These are phyloP conservation scores for Lodderomyces elongisporus DNA, from an alignment of 1,139 yeast genomes.

Conservation along the genomic window DNA sequence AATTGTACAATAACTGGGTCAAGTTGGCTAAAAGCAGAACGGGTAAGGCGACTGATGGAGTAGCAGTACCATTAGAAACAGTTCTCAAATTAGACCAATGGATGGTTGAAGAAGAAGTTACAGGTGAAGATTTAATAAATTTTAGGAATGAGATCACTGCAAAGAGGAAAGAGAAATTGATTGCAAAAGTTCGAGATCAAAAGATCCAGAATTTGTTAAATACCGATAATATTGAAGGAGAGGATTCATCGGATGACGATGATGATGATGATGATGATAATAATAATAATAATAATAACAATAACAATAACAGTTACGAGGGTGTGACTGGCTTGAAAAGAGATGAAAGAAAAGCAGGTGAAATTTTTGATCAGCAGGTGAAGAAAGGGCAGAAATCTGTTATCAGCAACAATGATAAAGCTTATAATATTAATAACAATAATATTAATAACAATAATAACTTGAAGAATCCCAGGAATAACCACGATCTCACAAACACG, in stretches of 20 bases:
- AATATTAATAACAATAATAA: too few species aligned
- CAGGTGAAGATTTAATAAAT: conserved; percentile 44
- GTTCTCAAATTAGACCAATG: conserved; percentile 26
- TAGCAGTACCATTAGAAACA: conserved; percentile 50
- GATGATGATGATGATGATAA: conserved; percentile 21
- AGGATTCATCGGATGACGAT: conserved; percentile 37
- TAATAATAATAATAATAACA: conserved; percentile 3
- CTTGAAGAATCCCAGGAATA: too few species aligned
- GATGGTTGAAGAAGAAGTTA: conserved; percentile 46
- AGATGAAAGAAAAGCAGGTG: conserved; percentile 1
- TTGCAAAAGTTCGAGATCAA: conserved; percentile 52
- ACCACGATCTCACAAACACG: too few species aligned
- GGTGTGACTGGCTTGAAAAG: conserved; percentile 5
- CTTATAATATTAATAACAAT: too few species aligned
- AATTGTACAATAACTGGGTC: conserved; percentile 57
- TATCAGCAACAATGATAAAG: conserved; percentile 2
- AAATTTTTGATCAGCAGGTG: conserved; percentile 8
- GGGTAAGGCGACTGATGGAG: conserved; percentile 50
- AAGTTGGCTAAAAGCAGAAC: conserved; percentile 31
- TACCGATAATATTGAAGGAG: conserved; percentile 35
- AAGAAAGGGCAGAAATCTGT: conserved; percentile 5
- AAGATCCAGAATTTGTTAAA: conserved; percentile 52
- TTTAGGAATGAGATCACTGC: conserved; percentile 44
- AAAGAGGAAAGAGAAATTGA: conserved; percentile 40
- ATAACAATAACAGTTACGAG: conserved; percentile 1